Percentiles rank a stretch among this genome's conserved stretches.
phyloP scores from a whole-genome alignment of 169 alveolate genomes.

The Neospora caninum region DNA sequence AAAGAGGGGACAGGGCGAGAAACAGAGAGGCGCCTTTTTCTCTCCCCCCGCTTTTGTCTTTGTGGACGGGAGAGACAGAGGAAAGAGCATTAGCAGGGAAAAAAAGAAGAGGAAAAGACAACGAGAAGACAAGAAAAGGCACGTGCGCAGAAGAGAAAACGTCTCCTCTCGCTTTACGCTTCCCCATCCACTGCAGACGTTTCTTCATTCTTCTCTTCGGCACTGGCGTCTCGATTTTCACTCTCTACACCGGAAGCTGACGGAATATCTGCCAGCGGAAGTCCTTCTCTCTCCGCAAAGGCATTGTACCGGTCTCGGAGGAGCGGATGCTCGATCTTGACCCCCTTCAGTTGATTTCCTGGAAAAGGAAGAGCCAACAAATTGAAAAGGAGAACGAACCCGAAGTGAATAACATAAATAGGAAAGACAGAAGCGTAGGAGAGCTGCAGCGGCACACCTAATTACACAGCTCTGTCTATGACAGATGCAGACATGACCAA shows the following conservation, averaged over 20 bases:
- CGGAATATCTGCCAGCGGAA: conserved; percentile 5
- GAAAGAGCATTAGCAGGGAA: no score
- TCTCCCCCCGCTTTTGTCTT: no score
- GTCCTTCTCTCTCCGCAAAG: neutral
- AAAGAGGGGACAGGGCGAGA: no score
- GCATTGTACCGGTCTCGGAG: conserved; percentile 68
- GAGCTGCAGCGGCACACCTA: no score
- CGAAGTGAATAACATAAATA: neutral
- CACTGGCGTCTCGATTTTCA: neutral
- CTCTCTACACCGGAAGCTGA: neutral
- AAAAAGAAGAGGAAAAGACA: no score
- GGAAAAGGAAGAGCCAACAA: neutral
- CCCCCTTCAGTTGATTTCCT: conserved; percentile 61
- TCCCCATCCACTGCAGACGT: neutral
- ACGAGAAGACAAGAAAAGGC: no score
- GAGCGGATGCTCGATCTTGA: conserved; percentile 45
- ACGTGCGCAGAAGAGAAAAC: neutral
- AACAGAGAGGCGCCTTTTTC: no score
- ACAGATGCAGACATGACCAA: no score
- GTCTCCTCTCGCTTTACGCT: neutral
- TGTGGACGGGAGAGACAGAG: no score
- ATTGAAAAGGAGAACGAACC: neutral
- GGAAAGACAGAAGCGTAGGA: neutral
- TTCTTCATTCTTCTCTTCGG: neutral
- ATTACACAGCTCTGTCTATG: no score